Conservation (phyloP, 371 early-diverging fungal genomes). For the Mucor piriformis region DNA sequence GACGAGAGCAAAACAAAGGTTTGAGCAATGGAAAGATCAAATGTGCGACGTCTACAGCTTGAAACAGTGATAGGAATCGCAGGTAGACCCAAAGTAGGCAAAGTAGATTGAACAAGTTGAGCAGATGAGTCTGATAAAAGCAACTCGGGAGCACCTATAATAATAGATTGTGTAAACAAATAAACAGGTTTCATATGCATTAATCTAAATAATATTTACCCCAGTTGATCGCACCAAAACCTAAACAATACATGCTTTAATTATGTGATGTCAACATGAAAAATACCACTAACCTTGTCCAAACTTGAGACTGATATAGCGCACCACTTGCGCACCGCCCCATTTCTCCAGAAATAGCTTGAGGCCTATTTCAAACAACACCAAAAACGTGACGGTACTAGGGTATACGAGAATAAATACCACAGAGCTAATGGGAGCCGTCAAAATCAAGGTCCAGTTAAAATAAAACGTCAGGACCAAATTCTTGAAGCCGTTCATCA, state of each 20-base stretch:
- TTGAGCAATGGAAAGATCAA: constrained; percentile 39
- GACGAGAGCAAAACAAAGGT: constrained; percentile 27
- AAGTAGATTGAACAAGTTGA: constrained; percentile 17
- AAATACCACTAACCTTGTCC: no score
- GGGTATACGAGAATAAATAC: constrained; percentile 26
- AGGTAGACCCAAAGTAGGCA: constrained; percentile 25
- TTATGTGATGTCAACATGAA: no score
- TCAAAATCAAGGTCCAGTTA: constrained; percentile 31
- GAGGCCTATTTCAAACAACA: constrained; percentile 26
- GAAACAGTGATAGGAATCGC: constrained; percentile 6
- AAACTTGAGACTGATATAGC: constrained; percentile 23
- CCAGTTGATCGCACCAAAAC: constrained; percentile 43
- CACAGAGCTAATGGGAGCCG: constrained; percentile 31
- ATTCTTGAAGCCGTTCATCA: constrained; percentile 22
- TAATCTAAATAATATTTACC: constrained; percentile 20
- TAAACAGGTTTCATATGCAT: not conserved
- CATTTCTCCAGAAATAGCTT: constrained; percentile 32
- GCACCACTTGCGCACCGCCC: constrained; percentile 24
- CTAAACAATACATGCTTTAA: not conserved
- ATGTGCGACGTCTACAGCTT: constrained; percentile 25
- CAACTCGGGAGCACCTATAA: constrained; percentile 25
- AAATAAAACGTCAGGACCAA: constrained; percentile 37
- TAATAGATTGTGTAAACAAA: not conserved
- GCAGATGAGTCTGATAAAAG: constrained; percentile 25
- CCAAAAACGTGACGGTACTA: constrained; percentile 20